Percentiles rank a stretch among this genome's conserved stretches.
Evolutionary conservation across 352 stramenopile species (phyloP).

Genomic region (Globisporangium paddicum): DNA sequence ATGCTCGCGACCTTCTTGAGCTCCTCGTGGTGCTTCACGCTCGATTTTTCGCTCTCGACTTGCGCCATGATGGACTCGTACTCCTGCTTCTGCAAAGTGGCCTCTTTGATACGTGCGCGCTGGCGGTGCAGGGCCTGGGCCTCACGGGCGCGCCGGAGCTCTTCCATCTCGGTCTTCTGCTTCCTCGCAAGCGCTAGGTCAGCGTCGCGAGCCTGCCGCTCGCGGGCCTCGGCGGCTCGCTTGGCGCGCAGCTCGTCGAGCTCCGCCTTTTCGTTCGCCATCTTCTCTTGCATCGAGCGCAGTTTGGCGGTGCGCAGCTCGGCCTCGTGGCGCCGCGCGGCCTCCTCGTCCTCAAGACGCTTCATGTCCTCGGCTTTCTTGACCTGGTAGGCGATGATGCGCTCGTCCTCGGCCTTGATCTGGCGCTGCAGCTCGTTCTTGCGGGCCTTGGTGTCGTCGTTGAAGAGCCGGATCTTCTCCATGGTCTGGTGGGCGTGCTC

Average conservation of each 20-base stretch:
- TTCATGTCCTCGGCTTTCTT: conserved; percentile 71
- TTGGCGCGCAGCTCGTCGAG: conserved; percentile 91
- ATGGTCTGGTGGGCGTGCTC: conserved; percentile 51
- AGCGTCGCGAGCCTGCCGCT: conserved; percentile 82
- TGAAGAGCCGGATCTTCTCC: conserved; percentile 73
- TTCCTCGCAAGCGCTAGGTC: conserved; percentile 82
- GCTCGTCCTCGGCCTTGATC: conserved; percentile 75
- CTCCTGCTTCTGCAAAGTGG: conserved; percentile 79
- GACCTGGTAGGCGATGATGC: conserved; percentile 59
- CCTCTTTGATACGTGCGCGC: conserved; percentile 65
- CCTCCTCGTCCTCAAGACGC: conserved; percentile 62
- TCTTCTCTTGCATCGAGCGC: conserved; percentile 82
- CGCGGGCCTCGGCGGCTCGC: conserved; percentile 82
- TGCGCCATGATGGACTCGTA: conserved; percentile 88
- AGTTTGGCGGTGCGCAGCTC: conserved; percentile 74
- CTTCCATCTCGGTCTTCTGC: conserved; percentile 82
- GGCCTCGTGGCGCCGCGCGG: conserved; percentile 55
- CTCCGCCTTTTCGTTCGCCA: conserved; percentile 83
- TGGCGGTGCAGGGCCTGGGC: conserved; percentile 69
- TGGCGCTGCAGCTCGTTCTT: conserved; percentile 67
- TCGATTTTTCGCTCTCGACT: conserved; percentile 62
- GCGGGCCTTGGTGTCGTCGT: conserved; percentile 40
- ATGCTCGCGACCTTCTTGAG: conserved; percentile 59
- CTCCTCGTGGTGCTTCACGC: conserved; percentile 51
- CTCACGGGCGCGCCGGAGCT: conserved; percentile 60